Conservation (phyloP, 805 yeast genomes). For the Metschnikowia henanensis region DNA sequence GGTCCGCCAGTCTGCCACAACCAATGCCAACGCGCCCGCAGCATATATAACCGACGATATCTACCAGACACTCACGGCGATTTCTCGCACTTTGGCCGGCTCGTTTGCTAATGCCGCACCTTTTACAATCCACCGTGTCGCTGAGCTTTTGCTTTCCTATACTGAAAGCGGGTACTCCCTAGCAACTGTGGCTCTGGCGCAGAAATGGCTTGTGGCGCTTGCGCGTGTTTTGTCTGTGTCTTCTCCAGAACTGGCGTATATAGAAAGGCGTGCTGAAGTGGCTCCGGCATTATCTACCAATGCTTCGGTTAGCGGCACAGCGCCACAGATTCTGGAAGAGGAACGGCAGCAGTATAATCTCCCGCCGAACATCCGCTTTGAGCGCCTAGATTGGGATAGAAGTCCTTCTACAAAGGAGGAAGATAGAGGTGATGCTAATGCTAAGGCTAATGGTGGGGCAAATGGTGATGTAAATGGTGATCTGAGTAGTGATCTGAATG, state of each 20-base stretch:
- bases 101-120: constrained; percentile 25
- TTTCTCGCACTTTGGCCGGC: constrained; percentile 23
- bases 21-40: constrained; percentile 11
- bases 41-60: constrained; percentile 8
- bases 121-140: constrained; percentile 18
- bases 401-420: background rate
- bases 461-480: background rate
- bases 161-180: constrained; percentile 18
- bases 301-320: background rate
- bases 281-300: constrained; percentile 1
- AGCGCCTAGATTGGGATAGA: constrained; percentile 4
- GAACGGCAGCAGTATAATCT: constrained; percentile 13
- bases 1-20: constrained; percentile 6
- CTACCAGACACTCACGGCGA: constrained; percentile 3
- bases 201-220: constrained; percentile 18
- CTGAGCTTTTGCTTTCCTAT: constrained; percentile 16
- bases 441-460: background rate
- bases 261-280: background rate
- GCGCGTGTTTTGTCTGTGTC: constrained; percentile 14
- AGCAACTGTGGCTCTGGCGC: constrained; percentile 13
- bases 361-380: constrained; percentile 16
- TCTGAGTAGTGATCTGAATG: background rate
- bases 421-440: background rate
- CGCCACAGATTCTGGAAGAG: constrained; percentile 5
- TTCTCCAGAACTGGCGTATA: constrained; percentile 10